Base-by-base conservation (phyloP, 805 yeast species). In the Kodamaea leandrae region DNA sequence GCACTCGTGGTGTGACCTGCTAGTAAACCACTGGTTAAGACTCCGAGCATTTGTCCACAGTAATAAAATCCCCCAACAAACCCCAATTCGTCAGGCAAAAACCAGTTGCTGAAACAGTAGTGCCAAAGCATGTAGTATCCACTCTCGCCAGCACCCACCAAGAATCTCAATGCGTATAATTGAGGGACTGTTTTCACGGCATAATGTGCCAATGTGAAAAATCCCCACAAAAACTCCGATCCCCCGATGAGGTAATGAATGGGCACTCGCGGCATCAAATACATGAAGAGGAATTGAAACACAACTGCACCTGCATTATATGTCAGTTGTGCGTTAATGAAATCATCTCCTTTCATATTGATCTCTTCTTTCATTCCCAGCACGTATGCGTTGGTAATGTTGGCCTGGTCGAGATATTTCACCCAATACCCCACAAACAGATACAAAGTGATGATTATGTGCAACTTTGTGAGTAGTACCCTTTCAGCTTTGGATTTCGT, bases 21-120 rank as follows among this genome's bases (percentile, higher is more conserved):
- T n/a, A 61, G 45, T 16, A 59, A 45, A 0, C 64, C 64, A 13
- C 59, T 48, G 4, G 64, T 56, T 39, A 61, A 51, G 8, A 58
- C 47, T 2, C 64, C 65, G 26, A 61, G 48, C 43, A 55, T 58
- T 41, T 60, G 64, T 2, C 64, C 65, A 38, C 51, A 50, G 47
- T 60, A 61, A 34, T 54, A 58, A 41, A 46, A 52, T 49, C 64
- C 64, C 52, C 43, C 43, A 5, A 39, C 43, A 20, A 39, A 34
- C 24, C 43, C 43, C 8, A 39, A 27, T 68, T 49, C 70, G 67
- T 57, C 77, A 76, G 72, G 76, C 77, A 60, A 77, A 66, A 21
- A 39, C 17, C 20, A 39, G 42, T 39, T 39, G 46, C 85, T 85
- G 20, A 39, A 39, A 14, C 37, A 39, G 28, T 14, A 39, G 30